These are phyloP conservation scores for Heteromeles arbutifolia DNA, from an alignment of 306 rosid genomes.

Conservation along the genomic window DNA sequence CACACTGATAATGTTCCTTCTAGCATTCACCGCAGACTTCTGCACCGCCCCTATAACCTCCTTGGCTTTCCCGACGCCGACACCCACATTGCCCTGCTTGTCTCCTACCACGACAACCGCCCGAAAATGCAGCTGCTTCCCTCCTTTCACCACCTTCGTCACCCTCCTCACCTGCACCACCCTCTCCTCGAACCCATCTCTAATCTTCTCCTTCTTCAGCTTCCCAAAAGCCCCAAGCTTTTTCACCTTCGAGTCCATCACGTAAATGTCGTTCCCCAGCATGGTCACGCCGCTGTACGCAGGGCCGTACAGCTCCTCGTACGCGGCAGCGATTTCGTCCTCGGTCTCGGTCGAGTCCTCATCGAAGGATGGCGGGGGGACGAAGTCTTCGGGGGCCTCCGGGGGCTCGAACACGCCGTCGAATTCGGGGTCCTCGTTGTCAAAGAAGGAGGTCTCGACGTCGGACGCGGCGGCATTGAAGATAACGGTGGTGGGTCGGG, in stretches of 20 bases:
- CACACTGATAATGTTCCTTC: slow-evolving; percentile 59
- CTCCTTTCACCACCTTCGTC: slow-evolving; percentile 96
- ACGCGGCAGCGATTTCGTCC: slow-evolving; percentile 71
- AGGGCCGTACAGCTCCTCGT: slow-evolving; percentile 76
- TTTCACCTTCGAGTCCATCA: slow-evolving; percentile 62
- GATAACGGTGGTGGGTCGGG: slow-evolving; percentile 4
- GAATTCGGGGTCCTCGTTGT: slow-evolving; percentile 36
- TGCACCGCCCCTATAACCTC: slow-evolving; percentile 65
- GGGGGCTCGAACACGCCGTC: slow-evolving; percentile 57
- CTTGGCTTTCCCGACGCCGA: slow-evolving; percentile 76
- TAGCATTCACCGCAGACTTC: slow-evolving; percentile 69
- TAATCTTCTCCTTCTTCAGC: slow-evolving; percentile 54
- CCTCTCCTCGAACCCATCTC: slow-evolving; percentile 91
- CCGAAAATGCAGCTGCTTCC: slow-evolving; percentile 76
- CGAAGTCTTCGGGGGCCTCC: slow-evolving; percentile 65
- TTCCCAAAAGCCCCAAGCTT: slow-evolving; percentile 48
- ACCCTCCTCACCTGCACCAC: slow-evolving; percentile 87
- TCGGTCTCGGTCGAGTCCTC: slow-evolving; percentile 68
- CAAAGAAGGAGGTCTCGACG: slow-evolving; percentile 67
- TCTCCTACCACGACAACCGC: slow-evolving; percentile 86
- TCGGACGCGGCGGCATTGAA: slow-evolving; percentile 40
- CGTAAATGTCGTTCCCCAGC: slow-evolving; percentile 62
- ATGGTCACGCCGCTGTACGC: slow-evolving; percentile 68
- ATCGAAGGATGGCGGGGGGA: slow-evolving; percentile 54
- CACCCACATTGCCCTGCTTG: slow-evolving; percentile 83